phyloP scores from a whole-genome alignment of 2,329 filamentous ascomycete species.

The Cladophialophora chaetospira region DNA sequence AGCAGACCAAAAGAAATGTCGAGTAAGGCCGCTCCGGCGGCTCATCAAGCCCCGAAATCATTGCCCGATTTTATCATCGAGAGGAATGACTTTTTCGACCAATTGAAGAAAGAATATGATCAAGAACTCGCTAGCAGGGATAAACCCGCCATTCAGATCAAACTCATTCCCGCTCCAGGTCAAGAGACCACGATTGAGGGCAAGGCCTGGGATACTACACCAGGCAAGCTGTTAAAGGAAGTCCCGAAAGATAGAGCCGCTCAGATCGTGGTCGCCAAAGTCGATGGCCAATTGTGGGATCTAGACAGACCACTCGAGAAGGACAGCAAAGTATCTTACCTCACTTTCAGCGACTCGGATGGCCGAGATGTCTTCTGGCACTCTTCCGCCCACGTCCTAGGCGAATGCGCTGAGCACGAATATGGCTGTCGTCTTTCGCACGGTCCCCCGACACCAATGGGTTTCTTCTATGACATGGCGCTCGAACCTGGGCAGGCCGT shows the following conservation, averaged over 20 bases:
- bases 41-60: slow-evolving; percentile 38
- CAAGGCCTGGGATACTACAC: slow-evolving; percentile 89
- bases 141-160: slow-evolving; percentile 53
- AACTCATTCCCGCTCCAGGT: slow-evolving; percentile 47
- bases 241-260: slow-evolving; percentile 81
- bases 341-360: slow-evolving; percentile 74
- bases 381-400: slow-evolving; percentile 91
- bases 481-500: slow-evolving; percentile 70
- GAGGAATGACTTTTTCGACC: slow-evolving; percentile 84
- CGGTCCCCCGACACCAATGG: slow-evolving; percentile 85
- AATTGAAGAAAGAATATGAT: slow-evolving; percentile 80
- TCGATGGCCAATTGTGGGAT: slow-evolving; percentile 91
- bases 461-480: slow-evolving; percentile 98
- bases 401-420: slow-evolving; percentile 85
- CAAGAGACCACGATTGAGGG: slow-evolving; percentile 53
- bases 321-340: slow-evolving; percentile 79
- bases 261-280: slow-evolving; percentile 78
- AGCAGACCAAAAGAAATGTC: slow-evolving; percentile 33
- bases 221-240: slow-evolving; percentile 75
- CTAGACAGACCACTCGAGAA: slow-evolving; percentile 85
- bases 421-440: slow-evolving; percentile 93
- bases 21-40: slow-evolving; percentile 36
- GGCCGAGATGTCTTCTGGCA: slow-evolving; percentile 98
- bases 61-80: slow-evolving; percentile 78
- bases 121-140: slow-evolving; percentile 65